phyloP scores from a whole-genome alignment of 1,284 basidiomycete species.

The Calocybe gambosa region DNA sequence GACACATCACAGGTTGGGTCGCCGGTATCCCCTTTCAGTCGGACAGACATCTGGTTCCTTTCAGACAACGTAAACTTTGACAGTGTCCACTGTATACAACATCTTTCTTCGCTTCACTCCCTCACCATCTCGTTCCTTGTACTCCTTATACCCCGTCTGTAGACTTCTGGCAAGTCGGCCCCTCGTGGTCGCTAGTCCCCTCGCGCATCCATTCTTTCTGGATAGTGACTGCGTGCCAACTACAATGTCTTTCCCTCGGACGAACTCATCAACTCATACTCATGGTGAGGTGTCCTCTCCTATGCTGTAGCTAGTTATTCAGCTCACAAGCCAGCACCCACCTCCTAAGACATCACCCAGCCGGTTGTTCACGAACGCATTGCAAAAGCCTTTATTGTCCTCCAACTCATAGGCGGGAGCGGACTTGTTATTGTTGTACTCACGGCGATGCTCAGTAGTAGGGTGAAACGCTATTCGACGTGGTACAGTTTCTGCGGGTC shows the following conservation, averaged over 20 bases:
- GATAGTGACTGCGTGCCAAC: not conserved
- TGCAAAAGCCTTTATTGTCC: constrained; percentile 20
- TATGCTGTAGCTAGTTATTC: not conserved
- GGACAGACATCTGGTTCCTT: not conserved
- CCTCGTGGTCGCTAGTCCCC: constrained; percentile 3
- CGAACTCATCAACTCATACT: not conserved
- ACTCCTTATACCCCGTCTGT: not conserved
- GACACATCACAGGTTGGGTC: too few species aligned
- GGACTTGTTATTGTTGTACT: constrained; percentile 21
- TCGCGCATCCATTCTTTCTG: not conserved
- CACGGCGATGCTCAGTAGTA: constrained; percentile 20
- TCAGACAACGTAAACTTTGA: too few species aligned
- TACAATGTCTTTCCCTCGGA: constrained; percentile 5
- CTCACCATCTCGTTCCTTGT: constrained; percentile 1
- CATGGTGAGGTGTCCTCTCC: constrained; percentile 1
- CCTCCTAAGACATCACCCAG: constrained; percentile 3
- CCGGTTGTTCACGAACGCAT: constrained; percentile 10
- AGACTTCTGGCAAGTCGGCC: constrained; percentile 10
- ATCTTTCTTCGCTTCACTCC: not conserved
- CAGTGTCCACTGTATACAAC: not conserved
- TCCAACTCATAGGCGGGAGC: constrained; percentile 22
- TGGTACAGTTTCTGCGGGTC: constrained; percentile 27
- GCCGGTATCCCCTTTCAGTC: too few species aligned
- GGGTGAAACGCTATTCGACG: constrained; percentile 23
- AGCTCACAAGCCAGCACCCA: not conserved